These are phyloP conservation scores for Bathelium albidoporum DNA, from an alignment of 495 filamentous ascomycete genomes.

Conservation along the genomic window DNA sequence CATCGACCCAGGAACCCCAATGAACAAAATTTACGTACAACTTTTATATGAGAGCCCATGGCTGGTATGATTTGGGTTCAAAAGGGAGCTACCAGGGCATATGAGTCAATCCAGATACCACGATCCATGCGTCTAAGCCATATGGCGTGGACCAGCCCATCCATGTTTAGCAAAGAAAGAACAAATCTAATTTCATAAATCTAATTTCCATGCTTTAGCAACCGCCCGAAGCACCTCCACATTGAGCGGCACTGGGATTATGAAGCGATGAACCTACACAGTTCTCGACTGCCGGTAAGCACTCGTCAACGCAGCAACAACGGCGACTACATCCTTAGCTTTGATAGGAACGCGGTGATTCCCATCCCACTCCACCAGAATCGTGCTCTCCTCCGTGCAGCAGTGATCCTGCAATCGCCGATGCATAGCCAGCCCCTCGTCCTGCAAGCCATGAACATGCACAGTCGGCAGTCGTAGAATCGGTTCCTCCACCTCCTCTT, in stretches of 20 bases:
- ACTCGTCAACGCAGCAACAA: not conserved
- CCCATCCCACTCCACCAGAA: slow-evolving; percentile 48
- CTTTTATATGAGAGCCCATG: too few relatives aligned
- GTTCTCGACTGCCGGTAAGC: not conserved
- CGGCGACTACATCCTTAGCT: slow-evolving; percentile 35
- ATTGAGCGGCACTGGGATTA: not conserved
- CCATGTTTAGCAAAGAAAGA: not conserved
- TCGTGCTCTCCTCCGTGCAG: slow-evolving; percentile 32
- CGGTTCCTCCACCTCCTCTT: not conserved
- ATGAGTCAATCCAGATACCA: too few relatives aligned
- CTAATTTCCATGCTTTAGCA: not conserved
- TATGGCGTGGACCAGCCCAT: too few relatives aligned
- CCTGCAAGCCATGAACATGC: slow-evolving; percentile 49
- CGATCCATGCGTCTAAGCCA: too few relatives aligned
- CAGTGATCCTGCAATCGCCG: slow-evolving; percentile 36
- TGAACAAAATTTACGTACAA: too few relatives aligned
- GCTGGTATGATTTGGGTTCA: too few relatives aligned
- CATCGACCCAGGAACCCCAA: too few relatives aligned
- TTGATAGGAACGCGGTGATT: slow-evolving; percentile 47
- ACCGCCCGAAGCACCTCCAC: not conserved
- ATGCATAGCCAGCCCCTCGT: slow-evolving; percentile 42
- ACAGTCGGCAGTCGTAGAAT: slow-evolving; percentile 39
- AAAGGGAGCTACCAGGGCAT: too few relatives aligned
- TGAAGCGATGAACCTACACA: not conserved
- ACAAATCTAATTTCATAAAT: not conserved